These are phyloP conservation scores for Dothistroma pini DNA, from an alignment of 2,329 filamentous ascomycete species.

Conservation along the genomic window DNA sequence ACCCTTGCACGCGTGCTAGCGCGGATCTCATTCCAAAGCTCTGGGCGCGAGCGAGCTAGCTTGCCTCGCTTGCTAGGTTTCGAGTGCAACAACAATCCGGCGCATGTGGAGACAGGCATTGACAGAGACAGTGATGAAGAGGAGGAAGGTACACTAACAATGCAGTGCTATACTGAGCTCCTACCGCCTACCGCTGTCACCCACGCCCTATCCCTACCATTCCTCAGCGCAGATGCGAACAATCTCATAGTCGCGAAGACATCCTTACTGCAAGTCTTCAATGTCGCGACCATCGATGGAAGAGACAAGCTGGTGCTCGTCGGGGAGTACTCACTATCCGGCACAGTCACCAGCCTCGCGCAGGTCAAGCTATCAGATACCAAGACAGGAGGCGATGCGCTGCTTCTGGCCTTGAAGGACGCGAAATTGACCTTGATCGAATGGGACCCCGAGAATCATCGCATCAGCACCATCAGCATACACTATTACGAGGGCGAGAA, in stretches of 20 bases:
- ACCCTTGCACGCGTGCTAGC: neutral
- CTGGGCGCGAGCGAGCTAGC: neutral
- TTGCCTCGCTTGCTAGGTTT: too few relatives aligned
- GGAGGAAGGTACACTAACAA: slow-evolving; percentile 37
- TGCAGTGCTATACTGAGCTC: slow-evolving; percentile 98
- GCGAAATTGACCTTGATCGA: slow-evolving; percentile 90
- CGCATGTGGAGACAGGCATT: neutral
- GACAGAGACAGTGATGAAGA: neutral
- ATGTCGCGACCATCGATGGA: slow-evolving; percentile 31
- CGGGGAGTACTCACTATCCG: slow-evolving; percentile 77
- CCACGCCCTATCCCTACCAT: slow-evolving; percentile 75
- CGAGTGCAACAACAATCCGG: neutral
- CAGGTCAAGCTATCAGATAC: slow-evolving; percentile 69
- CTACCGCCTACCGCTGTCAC: slow-evolving; percentile 91
- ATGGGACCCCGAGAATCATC: slow-evolving; percentile 80
- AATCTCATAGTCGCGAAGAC: slow-evolving; percentile 92
- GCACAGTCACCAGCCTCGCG: slow-evolving; percentile 78
- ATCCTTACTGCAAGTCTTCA: slow-evolving; percentile 88
- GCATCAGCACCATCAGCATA: slow-evolving; percentile 84
- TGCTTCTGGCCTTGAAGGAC: slow-evolving; percentile 81
- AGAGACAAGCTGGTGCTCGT: slow-evolving; percentile 70
- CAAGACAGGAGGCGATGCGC: slow-evolving; percentile 75
- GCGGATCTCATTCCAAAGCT: neutral
- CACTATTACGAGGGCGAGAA: slow-evolving; percentile 99
- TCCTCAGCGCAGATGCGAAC: slow-evolving; percentile 68